Base-by-base conservation (phyloP, 352 stramenopile genomes). In the Aphanomyces invadans region DNA sequence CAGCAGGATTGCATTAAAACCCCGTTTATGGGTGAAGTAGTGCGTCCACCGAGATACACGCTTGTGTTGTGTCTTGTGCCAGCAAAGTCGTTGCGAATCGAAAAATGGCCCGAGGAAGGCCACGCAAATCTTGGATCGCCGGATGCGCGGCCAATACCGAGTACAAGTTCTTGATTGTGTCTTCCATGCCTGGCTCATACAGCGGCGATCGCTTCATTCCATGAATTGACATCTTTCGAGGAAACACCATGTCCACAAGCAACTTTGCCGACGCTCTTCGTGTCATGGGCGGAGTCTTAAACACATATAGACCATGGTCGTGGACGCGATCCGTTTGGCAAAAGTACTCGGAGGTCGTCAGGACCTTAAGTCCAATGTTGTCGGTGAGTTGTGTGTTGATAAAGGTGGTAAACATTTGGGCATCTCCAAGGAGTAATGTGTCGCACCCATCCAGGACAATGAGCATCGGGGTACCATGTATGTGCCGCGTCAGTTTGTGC, bases 401-500 rank as follows among this genome's bases (percentile, higher is more conserved):
- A 57, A 57, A 57, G 10, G 49, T 21, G 1, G 49, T 38, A 33
- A 57, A 57, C 25, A 57, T 57, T 5, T 32, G 25, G 4, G 23
- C 23, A 25, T 52, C 21, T 4, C 29, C 49, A 29, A 33, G 23
- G 5, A 57, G 49, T 19, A 57, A 11, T 10, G 49, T 19, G 11
- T 57, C 49, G 23, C 49, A 57, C 7, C 49, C 49, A 33, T 57
- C 49, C 17, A 57, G 29, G 49, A 57, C 49, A 0, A 57, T 26
- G 29, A 57, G 49, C 49, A 57, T 57, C 5, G 49, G 49, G 11
- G 29, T n/a, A 7, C 49, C 49, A 33, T 57, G 49, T 15, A 57
- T 57, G 19, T 57, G 49, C 17, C 49, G 49, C 19, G 49, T 57
- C 49, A 57, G 19, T 57, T 57, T 57, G 49, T 57, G 49, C 29